Evolutionary conservation across 2,329 filamentous ascomycete species (phyloP), one percentile per base, ranked within the genome.

Genomic region (Curvularia eragrostidis): DNA sequence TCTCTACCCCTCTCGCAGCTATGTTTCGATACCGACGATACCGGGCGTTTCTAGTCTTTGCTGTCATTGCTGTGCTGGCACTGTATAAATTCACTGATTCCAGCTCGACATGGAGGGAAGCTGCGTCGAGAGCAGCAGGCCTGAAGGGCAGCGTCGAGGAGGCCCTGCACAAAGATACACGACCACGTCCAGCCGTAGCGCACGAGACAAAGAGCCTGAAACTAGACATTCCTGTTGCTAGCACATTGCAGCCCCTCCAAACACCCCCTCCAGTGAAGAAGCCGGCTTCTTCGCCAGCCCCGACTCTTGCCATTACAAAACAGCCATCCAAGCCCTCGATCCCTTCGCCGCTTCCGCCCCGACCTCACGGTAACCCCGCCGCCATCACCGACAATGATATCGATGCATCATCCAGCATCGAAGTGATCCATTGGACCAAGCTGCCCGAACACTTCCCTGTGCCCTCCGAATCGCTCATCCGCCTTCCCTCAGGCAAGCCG

Each of bases 361-460:
- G 59, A n/a, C 63, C 61, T 13, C 57, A 58, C 21, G 59, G 41
- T 58, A 49, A 61, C 9, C 59, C 61, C 19, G 60, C 60, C 15
- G 60, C 62, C 8, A 58, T 62, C 13, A 46, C 46, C 7, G 52
- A 75, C 32, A 71, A 76, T 28, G 66, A 66, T 2, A 39, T 61
- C 9, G 48, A 63, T 4, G 49, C 61, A 23, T 55, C 65, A 36
- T 54, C 66, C 43, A 68, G 60, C 54, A 59, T 69, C 19, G 58
- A 63, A 46, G 54, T 74, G 9, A 76, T 87, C 28, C 89, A 93
- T 69, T 98, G 94, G 94, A 79, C 79, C 54, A 91, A 89, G 74
- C 83, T 86, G 61, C 79, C 82, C 3, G 92, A 96, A 74, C 84
- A 90, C 71, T 98, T 91, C 77, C 93, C 95, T 0, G 78, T 98